These are phyloP conservation scores for Claviceps lovelessii DNA, from an alignment of 2,329 filamentous ascomycete species.

Conservation along the genomic window DNA sequence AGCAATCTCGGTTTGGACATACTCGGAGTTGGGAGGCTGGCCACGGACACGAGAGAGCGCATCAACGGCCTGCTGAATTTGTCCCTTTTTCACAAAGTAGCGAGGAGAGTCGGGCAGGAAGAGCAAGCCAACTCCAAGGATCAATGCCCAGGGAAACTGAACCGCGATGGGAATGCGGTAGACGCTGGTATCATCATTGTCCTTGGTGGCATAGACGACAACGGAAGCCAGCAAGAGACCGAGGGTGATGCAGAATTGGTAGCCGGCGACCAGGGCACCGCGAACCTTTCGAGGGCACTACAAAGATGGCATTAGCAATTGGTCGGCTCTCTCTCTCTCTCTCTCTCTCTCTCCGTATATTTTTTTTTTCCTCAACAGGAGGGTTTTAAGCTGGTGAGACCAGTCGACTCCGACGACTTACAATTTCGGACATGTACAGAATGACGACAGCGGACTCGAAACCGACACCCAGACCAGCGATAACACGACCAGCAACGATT, in stretches of 20 bases:
- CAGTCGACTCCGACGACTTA: conserved; percentile 17
- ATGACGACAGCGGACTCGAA: conserved; percentile 71
- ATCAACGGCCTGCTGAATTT: conserved; percentile 47
- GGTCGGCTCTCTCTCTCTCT: neutral
- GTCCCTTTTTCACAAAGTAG: conserved; percentile 68
- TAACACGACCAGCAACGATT: conserved; percentile 58
- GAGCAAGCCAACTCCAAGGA: conserved; percentile 58
- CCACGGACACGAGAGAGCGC: conserved; percentile 57
- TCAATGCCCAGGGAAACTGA: conserved; percentile 67
- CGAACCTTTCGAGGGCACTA: conserved; percentile 53
- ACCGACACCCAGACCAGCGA: conserved; percentile 66
- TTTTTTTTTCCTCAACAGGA: neutral
- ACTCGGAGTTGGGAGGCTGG: conserved; percentile 57
- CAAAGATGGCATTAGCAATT: neutral
- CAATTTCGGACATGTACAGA: conserved; percentile 77
- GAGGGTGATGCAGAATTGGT: conserved; percentile 73
- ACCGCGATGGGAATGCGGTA: conserved; percentile 73
- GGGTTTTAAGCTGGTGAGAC: neutral
- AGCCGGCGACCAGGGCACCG: conserved; percentile 65
- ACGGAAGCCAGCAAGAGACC: conserved; percentile 62
- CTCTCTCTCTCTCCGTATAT: neutral
- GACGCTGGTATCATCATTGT: conserved; percentile 45
- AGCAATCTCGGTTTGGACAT: conserved; percentile 67
- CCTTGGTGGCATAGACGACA: conserved; percentile 57
- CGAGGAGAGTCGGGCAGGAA: conserved; percentile 74